Conservation (phyloP, 1,284 basidiomycete genomes). For the Ganoderma sinense region DNA sequence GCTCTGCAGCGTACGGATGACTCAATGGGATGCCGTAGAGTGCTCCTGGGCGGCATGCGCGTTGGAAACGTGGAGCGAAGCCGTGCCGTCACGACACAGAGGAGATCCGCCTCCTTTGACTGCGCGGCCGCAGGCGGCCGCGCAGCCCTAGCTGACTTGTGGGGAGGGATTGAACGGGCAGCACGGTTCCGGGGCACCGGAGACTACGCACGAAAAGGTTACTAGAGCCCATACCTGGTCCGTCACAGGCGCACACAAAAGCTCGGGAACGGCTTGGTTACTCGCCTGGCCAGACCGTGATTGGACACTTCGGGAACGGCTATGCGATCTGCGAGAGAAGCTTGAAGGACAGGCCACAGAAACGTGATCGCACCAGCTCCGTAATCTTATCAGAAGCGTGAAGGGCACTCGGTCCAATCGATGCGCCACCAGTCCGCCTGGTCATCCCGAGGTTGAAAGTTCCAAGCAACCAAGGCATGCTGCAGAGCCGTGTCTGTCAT, state of each 20-base stretch:
- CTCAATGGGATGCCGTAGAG: constrained; percentile 13
- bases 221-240: constrained; percentile 18
- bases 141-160: constrained; percentile 13
- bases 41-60: constrained; percentile 20
- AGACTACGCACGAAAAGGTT: constrained; percentile 23
- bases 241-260: constrained; percentile 29
- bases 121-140: constrained; percentile 5
- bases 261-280: constrained; percentile 26
- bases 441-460: background rate
- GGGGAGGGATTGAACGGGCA: constrained; percentile 23
- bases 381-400: constrained; percentile 24
- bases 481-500: background rate
- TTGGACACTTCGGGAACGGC: constrained; percentile 23
- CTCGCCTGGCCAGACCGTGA: constrained; percentile 27
- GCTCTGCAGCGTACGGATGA: constrained; percentile 16
- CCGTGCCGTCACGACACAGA: constrained; percentile 21
- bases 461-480: background rate
- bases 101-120: constrained; percentile 19
- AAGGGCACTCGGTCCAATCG: constrained; percentile 6
- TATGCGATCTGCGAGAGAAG: constrained; percentile 29
- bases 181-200: constrained; percentile 25
- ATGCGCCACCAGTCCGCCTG: constrained; percentile 1
- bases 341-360: constrained; percentile 16
- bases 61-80: constrained; percentile 13
- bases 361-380: constrained; percentile 10